These are phyloP conservation scores for Fusarium praegraminearum DNA, from an alignment of 2,329 filamentous ascomycete species.

Conservation along the genomic window DNA sequence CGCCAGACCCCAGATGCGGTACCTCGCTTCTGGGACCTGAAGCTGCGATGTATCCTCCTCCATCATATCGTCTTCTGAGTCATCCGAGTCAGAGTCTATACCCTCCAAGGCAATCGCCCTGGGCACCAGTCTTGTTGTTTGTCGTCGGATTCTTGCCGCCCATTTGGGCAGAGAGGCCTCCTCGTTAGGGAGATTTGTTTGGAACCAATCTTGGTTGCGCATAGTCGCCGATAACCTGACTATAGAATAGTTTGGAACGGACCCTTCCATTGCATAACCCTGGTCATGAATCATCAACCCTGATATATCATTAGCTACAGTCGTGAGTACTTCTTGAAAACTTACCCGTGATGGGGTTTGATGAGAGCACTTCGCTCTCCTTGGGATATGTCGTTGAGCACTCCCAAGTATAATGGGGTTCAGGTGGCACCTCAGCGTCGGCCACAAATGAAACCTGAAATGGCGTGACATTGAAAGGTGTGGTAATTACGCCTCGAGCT, in stretches of 20 bases:
- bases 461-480: slow-evolving; percentile 61
- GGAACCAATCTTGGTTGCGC: slow-evolving; percentile 65
- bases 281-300: slow-evolving; percentile 61
- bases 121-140: slow-evolving; percentile 59
- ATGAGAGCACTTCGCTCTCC: slow-evolving; percentile 51
- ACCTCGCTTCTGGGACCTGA: slow-evolving; percentile 62
- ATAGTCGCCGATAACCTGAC: slow-evolving; percentile 65
- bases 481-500: slow-evolving; percentile 67
- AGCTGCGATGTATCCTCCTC: slow-evolving; percentile 53
- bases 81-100: slow-evolving; percentile 51
- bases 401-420: slow-evolving; percentile 56
- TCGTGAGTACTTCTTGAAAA: too few relatives aligned
- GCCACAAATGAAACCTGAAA: slow-evolving; percentile 63
- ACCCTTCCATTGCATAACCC: slow-evolving; percentile 36
- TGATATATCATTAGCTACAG: slow-evolving; percentile 42
- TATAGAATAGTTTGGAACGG: slow-evolving; percentile 63
- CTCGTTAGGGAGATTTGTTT: slow-evolving; percentile 59
- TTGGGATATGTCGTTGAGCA: slow-evolving; percentile 62
- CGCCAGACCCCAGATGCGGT: slow-evolving; percentile 66
- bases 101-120: slow-evolving; percentile 59
- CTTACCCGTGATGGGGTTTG: slow-evolving; percentile 43
- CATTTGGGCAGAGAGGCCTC: slow-evolving; percentile 55
- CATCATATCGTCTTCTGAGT: slow-evolving; percentile 48
- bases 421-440: slow-evolving; percentile 33
- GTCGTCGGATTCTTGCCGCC: slow-evolving; percentile 61